Base-by-base conservation (phyloP, 148 eudicot genomes). In the Nyssa sinensis region DNA sequence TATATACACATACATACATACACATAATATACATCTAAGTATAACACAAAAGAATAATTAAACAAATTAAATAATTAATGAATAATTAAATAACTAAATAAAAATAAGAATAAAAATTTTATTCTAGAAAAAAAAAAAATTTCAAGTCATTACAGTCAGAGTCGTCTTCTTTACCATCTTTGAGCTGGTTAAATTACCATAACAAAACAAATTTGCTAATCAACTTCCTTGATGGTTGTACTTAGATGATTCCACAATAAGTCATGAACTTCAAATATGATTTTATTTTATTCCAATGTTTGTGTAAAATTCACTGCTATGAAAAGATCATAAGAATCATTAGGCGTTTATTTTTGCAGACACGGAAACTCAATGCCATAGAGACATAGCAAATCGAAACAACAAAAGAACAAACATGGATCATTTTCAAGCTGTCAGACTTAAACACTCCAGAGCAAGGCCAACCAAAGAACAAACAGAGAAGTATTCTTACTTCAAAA, bases 211-310 rank as follows among this genome's bases (percentile, higher is more conserved):
- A 60, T 72, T 72, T 60, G 66, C 65, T 59, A 14, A 16, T 9
- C 4, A 17, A 7, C 25, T 57, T 58, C 27, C 51, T 44, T 44
- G 51, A 44, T 12, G 17, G 51, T 12, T 19, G 6, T 44, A 44
- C 51, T 44, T 44, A 44, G 16, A 2, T 3, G 51, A 13, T 55
- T 55, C 41, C 61, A 32, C 33, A 25, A 67, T 37, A 49, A 65
- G 47, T 66, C 65, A 66, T 57, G 12, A 27, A 67, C 24, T 67
- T 67, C 57, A 57, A 14, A n/a, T 49, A 34, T 37, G 66, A 27
- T 66, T 67, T 39, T n/a, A n/a, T n/a, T 59, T 69, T 39, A 31
- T 57, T 23, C 33, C 63, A 66, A 75, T 67, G 67, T 41, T 13
- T 57, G 53, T 72, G 27, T 1, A 67, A 51, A 35, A n/a, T 32